Base-by-base conservation (phyloP, 75 land plant genomes). In the Sequoiadendron giganteum region DNA sequence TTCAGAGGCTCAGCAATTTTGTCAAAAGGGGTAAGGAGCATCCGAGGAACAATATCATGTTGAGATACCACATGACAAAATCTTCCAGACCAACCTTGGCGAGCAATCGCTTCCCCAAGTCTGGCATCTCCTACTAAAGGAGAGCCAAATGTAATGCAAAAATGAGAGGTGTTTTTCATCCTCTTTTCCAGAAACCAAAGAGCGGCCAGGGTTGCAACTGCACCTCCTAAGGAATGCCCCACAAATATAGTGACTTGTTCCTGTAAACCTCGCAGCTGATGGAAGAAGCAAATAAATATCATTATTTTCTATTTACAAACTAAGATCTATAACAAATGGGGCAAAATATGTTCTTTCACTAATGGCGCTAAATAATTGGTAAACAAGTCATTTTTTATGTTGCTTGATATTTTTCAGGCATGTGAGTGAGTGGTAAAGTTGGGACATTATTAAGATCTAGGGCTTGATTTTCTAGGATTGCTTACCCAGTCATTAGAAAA, bases 121-220 rank as follows among this genome's bases (percentile, higher is more conserved):
- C 90, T 85, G 18, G 40, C 30, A 75, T 94, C 91, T 45, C 95
- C 95, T 0, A 95, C 87, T 8, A 95, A 93, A 18, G 95, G 95
- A 16, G 90, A 89, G 5, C 96, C 96, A 87, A 95, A 95, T 7
- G 96, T 94, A 5, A 95, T 48, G 56, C 96, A 95, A 13, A 43
- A 42, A 40, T 91, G 89, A n/a, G 45, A 28, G 5, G 10, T 25
- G 14, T 43, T 40, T 40, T 19, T 39, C 39, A 39, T 4, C 30
- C 72, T 68, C 72, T 68, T 68, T 68, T 68, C 72, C 72, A 68
- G 72, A 19, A 68, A 19, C 72, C 40, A 47, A 19, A 68, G 5
- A 5, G 72, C 1, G 72, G 72, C 72, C 72, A 68, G n/a, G 72
- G 72, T 68, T 68, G 72, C 72, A 68, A 68, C 72, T 21, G 72